Percentiles rank a stretch among this genome's conserved stretches.
phyloP scores from a whole-genome alignment of 2,329 filamentous ascomycete species.

The Epichloe sp. region DNA sequence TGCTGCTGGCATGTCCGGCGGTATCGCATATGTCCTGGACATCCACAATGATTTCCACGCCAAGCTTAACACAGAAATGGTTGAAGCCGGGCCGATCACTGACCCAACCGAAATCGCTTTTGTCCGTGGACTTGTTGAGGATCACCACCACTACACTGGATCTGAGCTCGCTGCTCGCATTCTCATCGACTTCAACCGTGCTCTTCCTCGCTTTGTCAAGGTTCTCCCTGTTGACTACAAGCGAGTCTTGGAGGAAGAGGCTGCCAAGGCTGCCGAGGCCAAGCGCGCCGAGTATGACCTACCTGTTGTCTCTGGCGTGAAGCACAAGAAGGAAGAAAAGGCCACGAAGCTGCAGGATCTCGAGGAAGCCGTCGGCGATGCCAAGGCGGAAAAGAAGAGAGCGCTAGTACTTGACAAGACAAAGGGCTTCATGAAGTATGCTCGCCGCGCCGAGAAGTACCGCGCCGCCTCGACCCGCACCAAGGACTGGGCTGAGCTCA shows the following conservation, averaged over 20 bases:
- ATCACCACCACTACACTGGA: conserved; percentile 95
- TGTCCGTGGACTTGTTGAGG: conserved; percentile 81
- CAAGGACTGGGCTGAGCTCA: conserved; percentile 90
- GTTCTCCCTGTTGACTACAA: conserved; percentile 93
- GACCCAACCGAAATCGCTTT: conserved; percentile 83
- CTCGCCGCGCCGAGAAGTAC: conserved; percentile 86
- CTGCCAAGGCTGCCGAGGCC: conserved; percentile 69
- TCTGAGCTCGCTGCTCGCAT: conserved; percentile 89
- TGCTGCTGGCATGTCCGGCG: conserved; percentile 94
- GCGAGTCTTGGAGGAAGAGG: conserved; percentile 76
- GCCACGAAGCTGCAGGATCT: conserved; percentile 65
- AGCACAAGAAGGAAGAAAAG: conserved; percentile 52
- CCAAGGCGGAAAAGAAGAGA: conserved; percentile 75
- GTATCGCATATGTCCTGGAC: conserved; percentile 90
- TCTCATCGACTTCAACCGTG: conserved; percentile 87
- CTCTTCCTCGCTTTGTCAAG: conserved; percentile 83
- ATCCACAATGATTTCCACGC: conserved; percentile 78
- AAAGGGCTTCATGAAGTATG: conserved; percentile 93
- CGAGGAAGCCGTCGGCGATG: conserved; percentile 79
- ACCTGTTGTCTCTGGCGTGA: conserved; percentile 57
- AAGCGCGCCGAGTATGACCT: conserved; percentile 77
- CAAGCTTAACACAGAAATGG: conserved; percentile 97
- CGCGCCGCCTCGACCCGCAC: conserved; percentile 69
- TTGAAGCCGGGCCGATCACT: conserved; percentile 72
- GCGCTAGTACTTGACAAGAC: conserved; percentile 96